These are phyloP conservation scores for Lizanozyma gosingica DNA, from an alignment of 1,139 yeast species.

Conservation along the genomic window DNA sequence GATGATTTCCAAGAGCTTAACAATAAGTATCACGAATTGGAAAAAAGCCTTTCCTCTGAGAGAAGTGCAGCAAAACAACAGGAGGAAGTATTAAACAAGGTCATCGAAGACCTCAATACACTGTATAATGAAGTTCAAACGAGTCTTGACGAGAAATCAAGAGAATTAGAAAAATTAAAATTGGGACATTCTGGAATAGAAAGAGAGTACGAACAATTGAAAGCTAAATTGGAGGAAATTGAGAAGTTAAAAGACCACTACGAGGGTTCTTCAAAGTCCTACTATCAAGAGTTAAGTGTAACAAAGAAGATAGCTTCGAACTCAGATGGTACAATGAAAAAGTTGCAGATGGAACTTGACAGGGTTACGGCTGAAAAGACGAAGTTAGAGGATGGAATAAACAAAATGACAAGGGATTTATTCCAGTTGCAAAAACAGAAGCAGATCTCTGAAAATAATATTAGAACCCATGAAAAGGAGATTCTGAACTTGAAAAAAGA, in stretches of 20 bases:
- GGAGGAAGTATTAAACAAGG: slow-evolving; percentile 19
- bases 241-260: slow-evolving; percentile 23
- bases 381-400: slow-evolving; percentile 80
- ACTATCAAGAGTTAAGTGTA: slow-evolving; percentile 22
- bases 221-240: slow-evolving; percentile 24
- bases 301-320: slow-evolving; percentile 15
- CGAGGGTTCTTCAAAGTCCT: slow-evolving; percentile 20
- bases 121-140: slow-evolving; percentile 12
- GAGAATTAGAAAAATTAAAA: slow-evolving; percentile 8
- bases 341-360: slow-evolving; percentile 1
- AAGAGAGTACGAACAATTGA: slow-evolving; percentile 23
- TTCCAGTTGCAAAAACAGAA: slow-evolving; percentile 57
- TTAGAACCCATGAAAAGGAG: slow-evolving; percentile 11
- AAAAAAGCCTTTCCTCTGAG: slow-evolving; percentile 17
- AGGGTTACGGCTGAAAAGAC: slow-evolving; percentile 32
- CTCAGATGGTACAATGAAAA: slow-evolving; percentile 14
- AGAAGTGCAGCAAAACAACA: slow-evolving; percentile 16
- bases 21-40: slow-evolving; percentile 21
- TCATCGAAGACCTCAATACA: slow-evolving; percentile 12
- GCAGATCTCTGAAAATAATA: slow-evolving; percentile 23
- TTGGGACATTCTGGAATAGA: slow-evolving; percentile 13
- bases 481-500: slow-evolving; percentile 9
- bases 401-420: slow-evolving; percentile 81
- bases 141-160: slow-evolving; percentile 9
- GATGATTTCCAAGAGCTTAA: slow-evolving; percentile 64